Evolutionary conservation across 2,329 filamentous ascomycete genomes (phyloP), one percentile per base, ranked within the genome.

Genomic region (Fusarium poae): DNA sequence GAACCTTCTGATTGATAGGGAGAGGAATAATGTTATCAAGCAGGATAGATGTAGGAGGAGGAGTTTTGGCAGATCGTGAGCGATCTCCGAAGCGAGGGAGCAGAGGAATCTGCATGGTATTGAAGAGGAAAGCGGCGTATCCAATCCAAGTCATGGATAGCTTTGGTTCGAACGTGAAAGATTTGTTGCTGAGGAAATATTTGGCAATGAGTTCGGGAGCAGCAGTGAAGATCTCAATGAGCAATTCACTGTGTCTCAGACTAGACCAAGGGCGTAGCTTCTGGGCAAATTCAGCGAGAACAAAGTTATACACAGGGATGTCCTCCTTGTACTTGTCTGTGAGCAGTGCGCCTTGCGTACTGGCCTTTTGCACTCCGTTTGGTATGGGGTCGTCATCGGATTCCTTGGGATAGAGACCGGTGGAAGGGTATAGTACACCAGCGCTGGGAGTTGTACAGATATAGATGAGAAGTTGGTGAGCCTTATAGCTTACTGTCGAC

Each of bases 101-200:
- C 3, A 97, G 83, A 2, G 90, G 88, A 35, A 97, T 82, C 59
- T 91, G 87, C 45, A 97, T 89, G 2, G 90, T 88, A 64, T 91
- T 92, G 78, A 97, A 97, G 7, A 99, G 81, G 66, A 98, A 93
- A 0, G 94, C 89, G 0, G 94, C 93, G 76, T 97, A 97, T 42
- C 95, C 94, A 71, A 98, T 92, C 96, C 96, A 99, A 0, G 94
- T 96, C 44, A 94, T 90, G 5, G 94, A 96, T 7, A 97, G 85
- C 76, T 97, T 98, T 0, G 96, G 94, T 42, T 98, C 94, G 67
- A 97, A 93, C 0, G 90, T 88, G 74, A 98, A 96, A 55, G 90
- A 88, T 63, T 87, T 89, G 75, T 93, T 94, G 76, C 88, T 90
- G 43, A 89, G 84, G 75, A 97, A 98, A 77, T 97, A 99, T 74